These are phyloP conservation scores for Xylaria sp. DNA, from an alignment of 2,329 filamentous ascomycete genomes.

Conservation along the genomic window DNA sequence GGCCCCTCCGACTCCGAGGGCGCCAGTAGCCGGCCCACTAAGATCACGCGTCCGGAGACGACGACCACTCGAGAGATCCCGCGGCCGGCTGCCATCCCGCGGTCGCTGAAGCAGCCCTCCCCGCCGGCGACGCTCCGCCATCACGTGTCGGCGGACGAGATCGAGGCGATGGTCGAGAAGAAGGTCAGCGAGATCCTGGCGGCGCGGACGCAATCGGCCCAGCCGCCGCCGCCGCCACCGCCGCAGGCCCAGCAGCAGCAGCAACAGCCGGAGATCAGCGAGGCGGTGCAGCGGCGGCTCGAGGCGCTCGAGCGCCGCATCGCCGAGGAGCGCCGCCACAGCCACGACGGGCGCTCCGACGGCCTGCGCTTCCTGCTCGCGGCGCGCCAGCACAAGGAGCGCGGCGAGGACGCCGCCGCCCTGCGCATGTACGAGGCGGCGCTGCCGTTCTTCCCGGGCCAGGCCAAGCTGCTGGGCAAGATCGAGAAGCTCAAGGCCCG, in stretches of 20 bases:
- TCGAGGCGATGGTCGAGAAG: conserved; percentile 89
- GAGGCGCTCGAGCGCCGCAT: conserved; percentile 87
- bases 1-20: conserved; percentile 47
- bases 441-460: conserved; percentile 81
- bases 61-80: no score
- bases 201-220: conserved; percentile 64
- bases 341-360: conserved; percentile 76
- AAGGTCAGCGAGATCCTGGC: conserved; percentile 90
- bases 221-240: conserved; percentile 45
- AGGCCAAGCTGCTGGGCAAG: conserved; percentile 74
- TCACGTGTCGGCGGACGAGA: conserved; percentile 69
- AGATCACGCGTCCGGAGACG: conserved; percentile 34
- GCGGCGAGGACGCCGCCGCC: conserved; percentile 76
- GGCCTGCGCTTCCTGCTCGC: conserved; percentile 86
- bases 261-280: conserved; percentile 61
- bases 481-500: conserved; percentile 64
- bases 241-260: conserved; percentile 44
- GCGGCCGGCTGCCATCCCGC: conserved; percentile 23
- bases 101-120: conserved; percentile 21
- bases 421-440: conserved; percentile 86
- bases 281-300: conserved; percentile 77
- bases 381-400: conserved; percentile 86
- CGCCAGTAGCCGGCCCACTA: conserved; percentile 35
- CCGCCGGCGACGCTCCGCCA: conserved; percentile 16
- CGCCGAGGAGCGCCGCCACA: conserved; percentile 68